Percentiles rank a stretch among this genome's conserved stretches.
Evolutionary conservation across 164 flowering plant species (phyloP).

Genomic region (Kingdonia uniflora): DNA sequence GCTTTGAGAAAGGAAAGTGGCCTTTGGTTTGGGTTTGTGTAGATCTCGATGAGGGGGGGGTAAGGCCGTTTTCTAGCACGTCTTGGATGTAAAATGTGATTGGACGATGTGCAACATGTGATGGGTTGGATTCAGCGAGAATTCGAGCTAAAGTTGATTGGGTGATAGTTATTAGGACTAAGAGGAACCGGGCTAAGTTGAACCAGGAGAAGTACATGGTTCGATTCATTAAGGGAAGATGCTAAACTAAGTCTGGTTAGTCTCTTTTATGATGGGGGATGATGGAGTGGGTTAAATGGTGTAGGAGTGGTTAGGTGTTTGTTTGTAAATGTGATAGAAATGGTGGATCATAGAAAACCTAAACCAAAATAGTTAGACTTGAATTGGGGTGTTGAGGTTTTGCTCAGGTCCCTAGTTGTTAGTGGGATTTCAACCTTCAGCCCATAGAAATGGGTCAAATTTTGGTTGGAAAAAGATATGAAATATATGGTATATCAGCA

Average conservation of each 20-base stretch:
- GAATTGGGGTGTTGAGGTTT: too few relatives aligned
- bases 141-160: slow-evolving; percentile 19
- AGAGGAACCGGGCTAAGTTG: slow-evolving; percentile 6
- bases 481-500: too few relatives aligned
- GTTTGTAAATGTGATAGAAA: background rate
- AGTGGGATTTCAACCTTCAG: too few relatives aligned
- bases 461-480: too few relatives aligned
- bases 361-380: background rate
- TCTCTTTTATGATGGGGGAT: background rate
- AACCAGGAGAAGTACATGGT: background rate
- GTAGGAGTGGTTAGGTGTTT: background rate
- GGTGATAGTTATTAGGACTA: slow-evolving; percentile 10
- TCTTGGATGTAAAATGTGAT: slow-evolving; percentile 25
- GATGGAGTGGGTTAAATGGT: background rate
- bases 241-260: background rate
- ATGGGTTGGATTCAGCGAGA: slow-evolving; percentile 18
- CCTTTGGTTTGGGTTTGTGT: slow-evolving; percentile 10
- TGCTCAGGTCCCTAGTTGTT: too few relatives aligned
- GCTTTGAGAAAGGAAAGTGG: slow-evolving; percentile 25
- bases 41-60: slow-evolving; percentile 7
- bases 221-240: background rate
- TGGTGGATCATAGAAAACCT: background rate
- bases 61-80: slow-evolving; percentile 7
- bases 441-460: too few relatives aligned
- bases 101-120: slow-evolving; percentile 11